phyloP scores from a whole-genome alignment of 2,329 filamentous ascomycete species.

The Aspergillus fructus region DNA sequence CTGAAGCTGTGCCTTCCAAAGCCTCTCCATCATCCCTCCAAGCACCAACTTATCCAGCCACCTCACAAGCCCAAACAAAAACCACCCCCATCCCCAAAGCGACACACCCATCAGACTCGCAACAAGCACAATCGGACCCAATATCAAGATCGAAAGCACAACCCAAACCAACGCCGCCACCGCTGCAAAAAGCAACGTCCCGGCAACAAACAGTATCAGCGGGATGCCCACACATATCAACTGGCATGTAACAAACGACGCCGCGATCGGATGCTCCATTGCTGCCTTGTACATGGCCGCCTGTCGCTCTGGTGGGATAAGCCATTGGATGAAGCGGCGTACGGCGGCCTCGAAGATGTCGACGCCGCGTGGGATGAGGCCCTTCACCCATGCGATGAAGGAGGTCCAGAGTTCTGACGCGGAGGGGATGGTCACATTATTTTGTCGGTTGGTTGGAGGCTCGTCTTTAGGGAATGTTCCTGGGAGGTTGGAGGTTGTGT shows the following conservation, averaged over 20 bases:
- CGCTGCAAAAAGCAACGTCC: slow-evolving; percentile 33
- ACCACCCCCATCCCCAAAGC: slow-evolving; percentile 17
- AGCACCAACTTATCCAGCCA: slow-evolving; percentile 14
- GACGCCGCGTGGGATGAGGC: slow-evolving; percentile 20
- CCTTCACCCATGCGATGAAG: slow-evolving; percentile 3
- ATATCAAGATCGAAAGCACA: slow-evolving; percentile 30
- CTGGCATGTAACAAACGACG: slow-evolving; percentile 34
- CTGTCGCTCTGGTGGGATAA: slow-evolving; percentile 28
- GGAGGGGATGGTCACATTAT: slow-evolving; percentile 8
- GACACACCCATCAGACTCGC: slow-evolving; percentile 13
- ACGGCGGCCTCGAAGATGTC: slow-evolving; percentile 29
- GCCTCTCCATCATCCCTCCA: slow-evolving; percentile 12
- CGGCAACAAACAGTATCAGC: slow-evolving; percentile 33
- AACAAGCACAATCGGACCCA: slow-evolving; percentile 28
- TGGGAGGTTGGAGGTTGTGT: background rate
- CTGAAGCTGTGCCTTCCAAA: slow-evolving; percentile 8
- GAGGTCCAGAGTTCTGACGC: background rate
- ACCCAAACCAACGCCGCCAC: slow-evolving; percentile 32
- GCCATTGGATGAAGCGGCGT: slow-evolving; percentile 22
- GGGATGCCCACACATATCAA: slow-evolving; percentile 35
- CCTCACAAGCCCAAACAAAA: slow-evolving; percentile 13
- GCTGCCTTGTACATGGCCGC: slow-evolving; percentile 29
- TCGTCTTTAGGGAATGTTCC: slow-evolving; percentile 5
- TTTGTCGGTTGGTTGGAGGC: background rate
- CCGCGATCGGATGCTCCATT: slow-evolving; percentile 29